Base-by-base conservation (phyloP, 306 rosid genomes). In the Cercis canadensis region DNA sequence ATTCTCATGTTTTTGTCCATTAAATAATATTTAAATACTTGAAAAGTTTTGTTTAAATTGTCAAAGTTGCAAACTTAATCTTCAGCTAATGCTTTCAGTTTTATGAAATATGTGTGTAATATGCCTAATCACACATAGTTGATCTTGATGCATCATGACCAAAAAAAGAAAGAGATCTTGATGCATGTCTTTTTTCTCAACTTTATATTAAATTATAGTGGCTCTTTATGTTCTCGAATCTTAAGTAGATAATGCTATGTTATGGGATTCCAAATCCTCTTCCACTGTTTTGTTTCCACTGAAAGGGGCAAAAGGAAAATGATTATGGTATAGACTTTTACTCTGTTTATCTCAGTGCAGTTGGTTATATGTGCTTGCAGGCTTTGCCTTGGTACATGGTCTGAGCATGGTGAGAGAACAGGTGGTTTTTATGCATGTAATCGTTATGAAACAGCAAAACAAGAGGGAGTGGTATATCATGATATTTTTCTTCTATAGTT, bases 371-470 rank as follows among this genome's bases (percentile, higher is more conserved):
- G 66, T 57, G 70, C 63, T 58, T 65, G 47, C 80, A 87, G 92
- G 92, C 92, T 82, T 49, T 87, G 92, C 72, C 86, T 87, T 56
- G 92, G 89, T 82, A 77, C 87, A 7, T 87, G 89, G 92, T 71
- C 86, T 0, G 92, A 87, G 11, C 92, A 87, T 73, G 89, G 92
- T 77, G 87, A 87, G 81, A 80, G 86, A 68, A 82, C 92, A 1
- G 92, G 89, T 68, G 92, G 92, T 8, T 87, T 87, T 77, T 87
- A 87, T 84, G 87, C 92, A 16, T 87, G 89, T 79, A 87, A 87
- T 59, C 89, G 92, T 55, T 87, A 87, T 51, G 92, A 87, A 71
- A 82, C 87, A 55, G 92, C 87, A n/a, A 84, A 84, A 83, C 86
- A 85, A 65, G 87, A 84, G 59, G 87, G 87, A 70, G 87, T 82